Evolutionary conservation across 192 early-diverging fungal species (phyloP).

Genomic region (Coemansia sp.): DNA sequence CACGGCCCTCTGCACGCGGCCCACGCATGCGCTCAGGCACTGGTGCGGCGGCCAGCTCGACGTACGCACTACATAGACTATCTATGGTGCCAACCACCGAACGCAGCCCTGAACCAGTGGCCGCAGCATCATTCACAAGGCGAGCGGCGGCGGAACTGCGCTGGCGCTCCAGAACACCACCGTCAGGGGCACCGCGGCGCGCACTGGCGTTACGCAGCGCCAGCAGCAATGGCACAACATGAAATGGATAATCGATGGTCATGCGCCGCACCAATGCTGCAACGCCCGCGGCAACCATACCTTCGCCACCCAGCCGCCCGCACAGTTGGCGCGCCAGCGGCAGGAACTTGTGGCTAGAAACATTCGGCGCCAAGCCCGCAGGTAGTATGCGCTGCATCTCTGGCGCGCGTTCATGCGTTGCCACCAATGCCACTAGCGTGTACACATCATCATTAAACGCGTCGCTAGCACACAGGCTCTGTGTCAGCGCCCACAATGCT

Average conservation of each 20-base stretch:
- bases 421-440: conserved; percentile 38
- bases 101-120: conserved; percentile 16
- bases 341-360: conserved; percentile 50
- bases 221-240: conserved; percentile 44
- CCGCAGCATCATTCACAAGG: conserved; percentile 23
- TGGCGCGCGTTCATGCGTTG: conserved; percentile 35
- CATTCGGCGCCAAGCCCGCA: conserved; percentile 18
- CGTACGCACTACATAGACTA: conserved; percentile 37
- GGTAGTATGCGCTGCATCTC: conserved; percentile 28
- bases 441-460: conserved; percentile 44
- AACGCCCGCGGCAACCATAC: conserved; percentile 24
- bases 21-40: conserved; percentile 23
- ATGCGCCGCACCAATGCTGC: conserved; percentile 32
- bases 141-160: conserved; percentile 39
- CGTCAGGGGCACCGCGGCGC: conserved; percentile 15
- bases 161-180: conserved; percentile 11
- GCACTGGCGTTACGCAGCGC: conserved; percentile 48
- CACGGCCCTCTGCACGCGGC: conserved; percentile 12
- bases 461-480: conserved; percentile 35
- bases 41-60: conserved; percentile 37
- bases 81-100: conserved; percentile 39
- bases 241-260: conserved; percentile 47
- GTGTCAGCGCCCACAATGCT: conserved; percentile 43
- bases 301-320: conserved; percentile 40
- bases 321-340: conserved; percentile 50